Conservation (phyloP, 768 basidiomycete genomes). For the Agrocybe pediades region DNA sequence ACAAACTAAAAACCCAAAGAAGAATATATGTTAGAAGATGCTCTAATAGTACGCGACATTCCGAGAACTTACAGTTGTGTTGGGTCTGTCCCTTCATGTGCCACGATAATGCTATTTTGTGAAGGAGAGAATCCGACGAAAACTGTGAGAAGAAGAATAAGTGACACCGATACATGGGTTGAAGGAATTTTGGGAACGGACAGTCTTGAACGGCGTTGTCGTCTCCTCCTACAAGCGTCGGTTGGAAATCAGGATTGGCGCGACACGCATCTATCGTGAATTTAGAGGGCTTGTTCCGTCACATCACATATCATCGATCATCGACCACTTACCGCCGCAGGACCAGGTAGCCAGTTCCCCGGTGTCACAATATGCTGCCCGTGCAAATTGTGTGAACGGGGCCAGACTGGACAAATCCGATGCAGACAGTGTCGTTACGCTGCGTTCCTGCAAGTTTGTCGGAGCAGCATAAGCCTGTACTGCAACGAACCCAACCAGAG, state of each 20-base stretch:
- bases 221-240: constrained; percentile 31
- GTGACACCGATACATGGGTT: too few species aligned
- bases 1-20: constrained; percentile 29
- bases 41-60: too few species aligned
- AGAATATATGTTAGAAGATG: constrained; percentile 41
- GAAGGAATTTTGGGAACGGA: constrained; percentile 11
- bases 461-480: constrained; percentile 16
- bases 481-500: constrained; percentile 1
- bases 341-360: constrained; percentile 28
- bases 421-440: constrained; percentile 15
- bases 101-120: constrained; percentile 55
- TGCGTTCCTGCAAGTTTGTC: constrained; percentile 18
- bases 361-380: constrained; percentile 33
- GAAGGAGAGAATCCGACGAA: constrained; percentile 60
- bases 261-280: constrained; percentile 27
- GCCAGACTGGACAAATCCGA: constrained; percentile 14
- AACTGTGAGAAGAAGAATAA: constrained; percentile 26
- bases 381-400: constrained; percentile 35
- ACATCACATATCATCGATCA: constrained; percentile 18
- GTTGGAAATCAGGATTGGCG: constrained; percentile 31
- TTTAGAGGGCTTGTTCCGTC: neutral
- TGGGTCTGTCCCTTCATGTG: constrained; percentile 64
- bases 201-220: constrained; percentile 34
- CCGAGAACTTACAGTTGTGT: constrained; percentile 44
- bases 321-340: constrained; percentile 26